phyloP scores from a whole-genome alignment of 2,329 filamentous ascomycete species.

The Hypoxylon sp. region DNA sequence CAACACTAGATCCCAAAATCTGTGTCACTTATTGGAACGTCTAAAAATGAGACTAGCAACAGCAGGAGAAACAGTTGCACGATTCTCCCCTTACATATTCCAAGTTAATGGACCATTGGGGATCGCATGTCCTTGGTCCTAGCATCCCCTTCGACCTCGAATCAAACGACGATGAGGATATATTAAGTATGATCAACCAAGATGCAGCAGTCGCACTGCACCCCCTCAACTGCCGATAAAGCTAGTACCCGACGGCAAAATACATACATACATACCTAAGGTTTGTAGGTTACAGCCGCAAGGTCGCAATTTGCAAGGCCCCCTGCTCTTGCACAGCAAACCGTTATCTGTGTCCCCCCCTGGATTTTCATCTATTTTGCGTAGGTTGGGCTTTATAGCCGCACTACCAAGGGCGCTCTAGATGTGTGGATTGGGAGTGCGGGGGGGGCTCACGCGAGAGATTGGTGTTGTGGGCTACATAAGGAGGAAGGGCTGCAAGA shows the following conservation, averaged over 20 bases:
- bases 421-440: neutral
- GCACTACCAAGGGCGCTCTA: neutral
- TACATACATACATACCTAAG: neutral
- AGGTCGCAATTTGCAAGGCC: slow-evolving; percentile 21
- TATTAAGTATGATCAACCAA: neutral
- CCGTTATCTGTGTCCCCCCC: neutral
- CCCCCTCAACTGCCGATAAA: slow-evolving; percentile 28
- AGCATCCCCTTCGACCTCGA: neutral
- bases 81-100: neutral
- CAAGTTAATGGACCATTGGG: neutral
- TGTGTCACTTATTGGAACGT: slow-evolving; percentile 25
- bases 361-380: neutral
- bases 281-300: slow-evolving; percentile 32
- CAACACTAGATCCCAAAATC: neutral
- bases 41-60: neutral
- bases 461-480: no score
- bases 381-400: neutral
- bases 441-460: neutral
- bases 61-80: neutral
- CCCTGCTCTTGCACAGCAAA: neutral
- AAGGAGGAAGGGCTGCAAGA: no score
- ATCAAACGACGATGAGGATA: neutral
- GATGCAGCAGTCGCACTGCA: neutral
- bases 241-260: slow-evolving; percentile 38
- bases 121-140: neutral